These are phyloP conservation scores for Kwoniella sp. DNA, from an alignment of 768 basidiomycete genomes.

Conservation along the genomic window DNA sequence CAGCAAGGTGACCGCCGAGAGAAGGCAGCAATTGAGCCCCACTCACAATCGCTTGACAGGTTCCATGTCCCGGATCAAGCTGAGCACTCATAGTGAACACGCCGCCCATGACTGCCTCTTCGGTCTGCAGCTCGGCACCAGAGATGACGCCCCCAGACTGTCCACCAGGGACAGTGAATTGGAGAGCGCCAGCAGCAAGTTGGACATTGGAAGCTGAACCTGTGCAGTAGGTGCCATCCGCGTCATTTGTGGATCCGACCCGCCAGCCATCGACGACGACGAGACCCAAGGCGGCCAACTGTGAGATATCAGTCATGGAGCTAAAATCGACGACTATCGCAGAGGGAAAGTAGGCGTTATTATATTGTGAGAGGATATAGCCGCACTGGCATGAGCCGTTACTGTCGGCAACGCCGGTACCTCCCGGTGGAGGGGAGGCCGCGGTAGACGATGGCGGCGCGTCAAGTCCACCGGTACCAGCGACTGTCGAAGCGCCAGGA, in stretches of 20 bases:
- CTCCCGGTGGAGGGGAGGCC: background rate
- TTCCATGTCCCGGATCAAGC: slow-evolving; percentile 21
- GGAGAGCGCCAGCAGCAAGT: slow-evolving; percentile 14
- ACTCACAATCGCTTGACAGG: slow-evolving; percentile 30
- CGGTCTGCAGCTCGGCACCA: slow-evolving; percentile 23
- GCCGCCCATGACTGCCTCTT: slow-evolving; percentile 10
- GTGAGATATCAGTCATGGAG: background rate
- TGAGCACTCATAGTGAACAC: slow-evolving; percentile 28
- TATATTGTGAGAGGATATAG: slow-evolving; percentile 8
- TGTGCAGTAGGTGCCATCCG: slow-evolving; percentile 6
- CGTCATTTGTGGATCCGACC: slow-evolving; percentile 1
- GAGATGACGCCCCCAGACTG: slow-evolving; percentile 16
- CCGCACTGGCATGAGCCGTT: slow-evolving; percentile 10
- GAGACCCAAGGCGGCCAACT: background rate
- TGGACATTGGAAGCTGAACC: slow-evolving; percentile 5
- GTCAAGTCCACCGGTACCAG: background rate
- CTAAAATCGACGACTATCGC: slow-evolving; percentile 6
- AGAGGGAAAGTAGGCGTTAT: slow-evolving; percentile 19
- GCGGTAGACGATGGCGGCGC: background rate
- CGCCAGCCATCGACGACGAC: background rate
- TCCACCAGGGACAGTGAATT: slow-evolving; percentile 24
- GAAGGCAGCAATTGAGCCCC: background rate
- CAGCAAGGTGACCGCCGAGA: no score
- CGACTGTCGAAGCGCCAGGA: background rate
- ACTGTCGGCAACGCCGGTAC: background rate